These are phyloP conservation scores for Boehmeria nivea DNA, from an alignment of 306 rosid genomes.

Conservation along the genomic window DNA sequence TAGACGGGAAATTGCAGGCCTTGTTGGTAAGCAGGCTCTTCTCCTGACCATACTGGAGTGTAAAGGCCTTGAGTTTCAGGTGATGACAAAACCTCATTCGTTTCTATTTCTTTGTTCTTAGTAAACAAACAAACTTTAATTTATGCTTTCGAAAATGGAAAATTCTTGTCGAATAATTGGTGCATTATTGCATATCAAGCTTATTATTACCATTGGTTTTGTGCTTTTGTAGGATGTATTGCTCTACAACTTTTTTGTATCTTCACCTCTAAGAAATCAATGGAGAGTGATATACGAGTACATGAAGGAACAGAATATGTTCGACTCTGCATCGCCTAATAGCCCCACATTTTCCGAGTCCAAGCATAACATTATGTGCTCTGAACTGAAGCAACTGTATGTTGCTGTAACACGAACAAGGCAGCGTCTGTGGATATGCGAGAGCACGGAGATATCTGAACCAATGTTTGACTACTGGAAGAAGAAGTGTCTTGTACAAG, in stretches of 20 bases:
- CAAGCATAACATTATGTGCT: constrained; percentile 61
- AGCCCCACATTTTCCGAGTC: constrained; percentile 41
- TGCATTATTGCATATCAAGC: background rate
- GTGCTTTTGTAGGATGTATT: constrained; percentile 51
- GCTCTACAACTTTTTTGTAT: constrained; percentile 60
- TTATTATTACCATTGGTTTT: background rate
- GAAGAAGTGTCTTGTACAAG: constrained; percentile 56
- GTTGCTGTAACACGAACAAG: constrained; percentile 76
- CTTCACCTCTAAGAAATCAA: constrained; percentile 49
- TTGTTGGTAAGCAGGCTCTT: constrained; percentile 73
- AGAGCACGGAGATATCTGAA: constrained; percentile 27
- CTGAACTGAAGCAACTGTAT: constrained; percentile 66
- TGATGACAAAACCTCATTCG: constrained; percentile 2
- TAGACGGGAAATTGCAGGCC: constrained; percentile 32
- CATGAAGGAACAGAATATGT: constrained; percentile 54
- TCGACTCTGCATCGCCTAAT: constrained; percentile 24
- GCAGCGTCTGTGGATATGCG: constrained; percentile 74
- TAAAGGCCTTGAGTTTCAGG: constrained; percentile 94
- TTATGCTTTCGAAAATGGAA: background rate
- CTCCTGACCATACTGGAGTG: constrained; percentile 68
- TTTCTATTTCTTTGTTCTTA: background rate
- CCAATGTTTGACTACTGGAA: constrained; percentile 76
- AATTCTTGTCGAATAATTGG: background rate
- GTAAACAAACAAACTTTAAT: too few species aligned
- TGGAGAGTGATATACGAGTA: constrained; percentile 73